Base-by-base conservation (phyloP, 2,329 filamentous ascomycete species). In the Didymella sp. region DNA sequence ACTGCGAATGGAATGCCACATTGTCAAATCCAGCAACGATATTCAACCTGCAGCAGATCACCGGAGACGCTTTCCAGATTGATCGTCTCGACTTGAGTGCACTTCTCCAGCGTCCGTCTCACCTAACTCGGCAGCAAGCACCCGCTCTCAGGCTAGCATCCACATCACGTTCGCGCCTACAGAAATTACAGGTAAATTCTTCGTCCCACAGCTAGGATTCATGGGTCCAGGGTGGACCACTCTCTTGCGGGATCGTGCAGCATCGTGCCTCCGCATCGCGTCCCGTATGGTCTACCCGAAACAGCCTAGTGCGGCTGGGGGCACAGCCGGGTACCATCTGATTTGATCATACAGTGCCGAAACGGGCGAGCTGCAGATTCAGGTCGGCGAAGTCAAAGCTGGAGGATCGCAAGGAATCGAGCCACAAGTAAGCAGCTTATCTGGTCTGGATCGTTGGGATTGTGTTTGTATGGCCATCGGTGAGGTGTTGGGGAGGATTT, bases 151-250 rank as follows among this genome's bases (percentile, higher is more conserved):
- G 6, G 21, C 21, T 5, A 13, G 31, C 15, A 6, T 25, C 24
- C 47, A 42, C 46, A 30, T 35, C 51, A 33, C 42, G 22, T 43
- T 30, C 27, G 54, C 54, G 54, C 38, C 12, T 52, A 43, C 48
- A 52, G 54, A 57, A 25, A 57, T 57, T 57, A 57, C 54, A 57
- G 38, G 48, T 52, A 37, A 42, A 25, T 30, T 57, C 31, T 24
- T 13, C 44, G 54, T 57, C 6, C 25, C 38, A 57, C 54, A 44
- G 15, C 25, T 17, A 27, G 35, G 28, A 48, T 52, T 31, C 48
- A 35, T 48, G 48, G 54, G 48, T 44, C 54, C 48, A 49, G 54
- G 54, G 48, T 43, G 30, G n/a, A 22, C 24, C 8, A 15, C n/a
- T 27, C 30, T 46, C n/a, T 27, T 44, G 54, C 54, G 44, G 48